Conservation (phyloP, 345 rosid genomes). For the Pugionium cornutum region DNA sequence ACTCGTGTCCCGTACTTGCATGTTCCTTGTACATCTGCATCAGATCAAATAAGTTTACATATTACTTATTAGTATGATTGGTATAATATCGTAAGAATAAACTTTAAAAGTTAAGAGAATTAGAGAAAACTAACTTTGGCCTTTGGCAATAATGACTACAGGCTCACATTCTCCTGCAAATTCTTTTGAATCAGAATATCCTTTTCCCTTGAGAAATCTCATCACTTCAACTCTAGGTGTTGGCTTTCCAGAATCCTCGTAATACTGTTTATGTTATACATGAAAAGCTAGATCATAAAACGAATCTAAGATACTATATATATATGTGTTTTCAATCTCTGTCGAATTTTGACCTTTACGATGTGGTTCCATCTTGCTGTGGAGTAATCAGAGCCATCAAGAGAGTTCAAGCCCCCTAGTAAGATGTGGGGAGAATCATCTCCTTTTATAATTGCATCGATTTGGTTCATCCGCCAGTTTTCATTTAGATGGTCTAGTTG, state of each 20-base stretch:
- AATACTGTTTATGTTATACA: slow-evolving; percentile 52
- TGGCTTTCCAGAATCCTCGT: slow-evolving; percentile 86
- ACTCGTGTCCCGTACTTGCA: slow-evolving; percentile 96
- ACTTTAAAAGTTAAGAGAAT: slow-evolving; percentile 2
- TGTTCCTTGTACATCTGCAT: slow-evolving; percentile 85
- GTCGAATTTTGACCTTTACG: slow-evolving; percentile 48
- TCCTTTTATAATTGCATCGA: slow-evolving; percentile 61
- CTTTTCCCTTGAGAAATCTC: slow-evolving; percentile 62
- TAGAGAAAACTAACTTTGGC: slow-evolving; percentile 60
- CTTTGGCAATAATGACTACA: slow-evolving; percentile 91
- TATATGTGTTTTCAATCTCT: neutral
- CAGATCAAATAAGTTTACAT: slow-evolving; percentile 1
- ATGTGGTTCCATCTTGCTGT: slow-evolving; percentile 83
- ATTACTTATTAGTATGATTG: neutral
- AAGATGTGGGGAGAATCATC: slow-evolving; percentile 68
- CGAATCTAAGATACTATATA: neutral
- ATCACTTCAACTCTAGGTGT: slow-evolving; percentile 74
- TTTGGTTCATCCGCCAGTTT: slow-evolving; percentile 92
- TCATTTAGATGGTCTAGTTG: slow-evolving; percentile 93
- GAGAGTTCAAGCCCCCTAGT: slow-evolving; percentile 79
- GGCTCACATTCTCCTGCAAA: slow-evolving; percentile 89
- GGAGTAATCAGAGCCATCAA: slow-evolving; percentile 80
- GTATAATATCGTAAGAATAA: neutral
- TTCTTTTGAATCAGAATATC: slow-evolving; percentile 70
- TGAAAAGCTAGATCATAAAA: slow-evolving; percentile 1